These are phyloP conservation scores for Annulohypoxylon truncatum DNA, from an alignment of 2,329 filamentous ascomycete species.

Conservation along the genomic window DNA sequence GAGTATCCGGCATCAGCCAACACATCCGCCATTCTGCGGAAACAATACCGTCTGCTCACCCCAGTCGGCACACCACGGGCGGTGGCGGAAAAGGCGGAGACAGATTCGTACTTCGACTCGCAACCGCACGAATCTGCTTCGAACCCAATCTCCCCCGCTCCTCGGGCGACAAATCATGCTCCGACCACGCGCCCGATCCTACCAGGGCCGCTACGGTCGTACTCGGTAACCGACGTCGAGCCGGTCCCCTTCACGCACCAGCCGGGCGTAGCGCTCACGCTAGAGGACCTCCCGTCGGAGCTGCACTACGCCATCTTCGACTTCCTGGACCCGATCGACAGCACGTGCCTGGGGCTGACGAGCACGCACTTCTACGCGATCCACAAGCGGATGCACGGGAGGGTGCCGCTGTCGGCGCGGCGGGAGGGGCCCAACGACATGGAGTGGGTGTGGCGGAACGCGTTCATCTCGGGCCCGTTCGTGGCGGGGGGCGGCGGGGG, in stretches of 20 bases:
- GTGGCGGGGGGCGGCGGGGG: conserved; percentile 43
- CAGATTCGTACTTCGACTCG: conserved; percentile 41
- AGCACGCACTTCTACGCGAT: conserved; percentile 69
- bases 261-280: conserved; percentile 58
- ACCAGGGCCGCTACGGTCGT: conserved; percentile 64
- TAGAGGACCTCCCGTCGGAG: conserved; percentile 67
- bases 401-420: conserved; percentile 66
- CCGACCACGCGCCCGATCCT: conserved; percentile 51
- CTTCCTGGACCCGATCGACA: conserved; percentile 73
- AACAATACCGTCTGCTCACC: conserved; percentile 36
- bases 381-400: conserved; percentile 66
- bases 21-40: conserved; percentile 30
- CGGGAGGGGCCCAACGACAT: conserved; percentile 71
- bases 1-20: conserved; percentile 45
- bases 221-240: conserved; percentile 71
- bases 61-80: conserved; percentile 42
- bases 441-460: conserved; percentile 72
- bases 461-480: conserved; percentile 55
- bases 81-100: conserved; percentile 24
- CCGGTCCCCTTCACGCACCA: conserved; percentile 63
- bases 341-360: conserved; percentile 70
- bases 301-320: conserved; percentile 71
- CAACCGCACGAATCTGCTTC: conserved; percentile 14
- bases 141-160: conserved; percentile 23
- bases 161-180: conserved; percentile 15